Conservation (phyloP, 2,329 filamentous ascomycete species). For the Ophiostoma piceae region DNA sequence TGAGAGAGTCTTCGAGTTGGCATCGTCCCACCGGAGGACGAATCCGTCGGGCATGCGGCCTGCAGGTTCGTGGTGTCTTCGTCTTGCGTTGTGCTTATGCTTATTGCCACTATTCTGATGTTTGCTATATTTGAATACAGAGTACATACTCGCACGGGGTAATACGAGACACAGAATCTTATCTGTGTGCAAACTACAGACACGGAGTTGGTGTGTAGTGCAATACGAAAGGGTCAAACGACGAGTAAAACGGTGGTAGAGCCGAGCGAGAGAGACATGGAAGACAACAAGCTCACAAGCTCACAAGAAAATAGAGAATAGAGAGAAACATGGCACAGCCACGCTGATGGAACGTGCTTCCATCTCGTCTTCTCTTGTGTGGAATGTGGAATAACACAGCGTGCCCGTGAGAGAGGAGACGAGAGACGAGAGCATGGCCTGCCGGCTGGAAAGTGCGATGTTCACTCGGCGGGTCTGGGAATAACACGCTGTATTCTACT, state of each 20-base stretch:
- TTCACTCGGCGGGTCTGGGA: neutral
- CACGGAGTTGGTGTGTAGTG: neutral
- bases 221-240: neutral
- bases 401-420: neutral
- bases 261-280: neutral
- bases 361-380: neutral
- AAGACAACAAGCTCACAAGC: too few relatives aligned
- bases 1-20: neutral
- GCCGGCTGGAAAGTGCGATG: neutral
- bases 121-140: neutral
- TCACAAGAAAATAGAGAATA: neutral
- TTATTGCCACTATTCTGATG: too few relatives aligned
- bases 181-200: neutral
- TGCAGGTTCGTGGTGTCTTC: neutral
- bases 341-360: neutral
- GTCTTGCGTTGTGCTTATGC: neutral
- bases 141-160: neutral
- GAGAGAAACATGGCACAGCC: neutral
- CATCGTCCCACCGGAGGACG: conserved; percentile 16
- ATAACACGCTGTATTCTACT: neutral
- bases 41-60: conserved; percentile 18
- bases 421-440: neutral
- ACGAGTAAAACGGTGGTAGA: neutral
- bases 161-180: conserved; percentile 1
- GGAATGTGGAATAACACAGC: neutral